These are phyloP conservation scores for Zea luxurians DNA, from an alignment of 176 grass and related monocot genomes.

Conservation along the genomic window DNA sequence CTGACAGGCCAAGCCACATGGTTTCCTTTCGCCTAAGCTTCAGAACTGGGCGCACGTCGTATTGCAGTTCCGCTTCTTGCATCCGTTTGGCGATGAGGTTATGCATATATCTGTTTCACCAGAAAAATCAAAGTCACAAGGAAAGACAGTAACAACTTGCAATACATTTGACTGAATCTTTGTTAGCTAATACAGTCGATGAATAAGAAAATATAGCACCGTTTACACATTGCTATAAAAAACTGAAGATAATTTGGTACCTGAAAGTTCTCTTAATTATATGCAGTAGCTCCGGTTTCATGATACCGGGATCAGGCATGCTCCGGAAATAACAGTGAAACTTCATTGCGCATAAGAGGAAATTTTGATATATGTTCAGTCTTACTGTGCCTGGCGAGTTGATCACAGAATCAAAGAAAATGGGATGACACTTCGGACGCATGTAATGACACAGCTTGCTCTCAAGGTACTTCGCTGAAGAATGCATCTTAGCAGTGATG, in stretches of 20 bases:
- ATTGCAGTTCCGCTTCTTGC: constrained; percentile 44
- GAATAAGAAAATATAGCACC: not conserved
- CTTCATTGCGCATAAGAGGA: constrained; percentile 93
- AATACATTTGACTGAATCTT: constrained; percentile 7
- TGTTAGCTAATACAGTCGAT: not conserved
- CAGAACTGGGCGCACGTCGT: constrained; percentile 45
- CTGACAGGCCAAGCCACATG: constrained; percentile 71
- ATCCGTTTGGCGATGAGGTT: constrained; percentile 51
- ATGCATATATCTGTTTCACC: constrained; percentile 71
- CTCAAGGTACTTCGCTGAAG: constrained; percentile 46
- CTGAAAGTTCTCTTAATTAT: constrained; percentile 70
- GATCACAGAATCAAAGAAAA: constrained; percentile 84
- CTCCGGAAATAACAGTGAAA: constrained; percentile 73
- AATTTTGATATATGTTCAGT: constrained; percentile 79
- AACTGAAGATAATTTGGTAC: constrained; percentile 37
- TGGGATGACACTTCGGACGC: constrained; percentile 78
- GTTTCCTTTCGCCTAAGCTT: constrained; percentile 56
- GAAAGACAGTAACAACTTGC: not conserved
- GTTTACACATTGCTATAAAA: not conserved
- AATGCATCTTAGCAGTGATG: constrained; percentile 57
- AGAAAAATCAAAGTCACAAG: not conserved
- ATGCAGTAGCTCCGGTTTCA: constrained; percentile 45
- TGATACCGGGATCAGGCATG: constrained; percentile 37
- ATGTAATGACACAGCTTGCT: constrained; percentile 63
- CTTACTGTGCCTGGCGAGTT: constrained; percentile 66